Percentiles rank a stretch among this genome's conserved stretches.
Evolutionary conservation across 768 basidiomycete genomes (phyloP).

Genomic region (Termitomyces titanicus): DNA sequence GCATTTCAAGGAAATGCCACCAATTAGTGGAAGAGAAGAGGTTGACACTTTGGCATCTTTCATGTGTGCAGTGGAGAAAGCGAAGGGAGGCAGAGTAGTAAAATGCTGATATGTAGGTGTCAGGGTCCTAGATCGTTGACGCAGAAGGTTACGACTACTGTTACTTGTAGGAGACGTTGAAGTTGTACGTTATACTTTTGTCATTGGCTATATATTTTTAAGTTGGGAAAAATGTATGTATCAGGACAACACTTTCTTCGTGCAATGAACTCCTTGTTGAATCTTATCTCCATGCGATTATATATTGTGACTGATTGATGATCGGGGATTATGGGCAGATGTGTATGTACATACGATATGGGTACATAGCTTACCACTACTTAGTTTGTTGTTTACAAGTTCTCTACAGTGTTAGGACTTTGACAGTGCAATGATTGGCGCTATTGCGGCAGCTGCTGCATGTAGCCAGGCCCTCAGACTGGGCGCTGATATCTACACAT

Average conservation of each 20-base stretch:
- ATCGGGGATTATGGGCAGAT: no score
- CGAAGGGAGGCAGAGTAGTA: conserved; percentile 31
- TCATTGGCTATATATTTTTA: neutral
- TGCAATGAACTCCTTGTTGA: neutral
- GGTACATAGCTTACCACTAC: no score
- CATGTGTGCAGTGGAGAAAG: conserved; percentile 71
- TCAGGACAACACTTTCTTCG: no score
- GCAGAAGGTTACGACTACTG: neutral
- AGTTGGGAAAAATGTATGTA: neutral
- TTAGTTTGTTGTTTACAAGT: no score
- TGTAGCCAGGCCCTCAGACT: no score
- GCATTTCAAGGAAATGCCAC: conserved; percentile 62
- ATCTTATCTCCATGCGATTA: conserved; percentile 6
- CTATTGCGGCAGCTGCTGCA: no score
- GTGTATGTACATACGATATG: no score
- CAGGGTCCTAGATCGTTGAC: neutral
- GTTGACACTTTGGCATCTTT: conserved; percentile 80
- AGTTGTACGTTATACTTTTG: neutral
- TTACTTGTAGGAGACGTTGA: neutral
- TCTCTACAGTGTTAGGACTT: no score
- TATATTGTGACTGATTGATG: neutral
- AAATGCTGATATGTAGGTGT: conserved; percentile 10
- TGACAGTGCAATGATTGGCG: no score
- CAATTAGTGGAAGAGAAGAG: conserved; percentile 58
- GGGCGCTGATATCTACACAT: neutral